A percentile compares a stretch with the other conserved stretches of the same genome.
Evolutionary conservation across 2,329 filamentous ascomycete genomes (phyloP).

Genomic region (Tolypocladium endophyticum): DNA sequence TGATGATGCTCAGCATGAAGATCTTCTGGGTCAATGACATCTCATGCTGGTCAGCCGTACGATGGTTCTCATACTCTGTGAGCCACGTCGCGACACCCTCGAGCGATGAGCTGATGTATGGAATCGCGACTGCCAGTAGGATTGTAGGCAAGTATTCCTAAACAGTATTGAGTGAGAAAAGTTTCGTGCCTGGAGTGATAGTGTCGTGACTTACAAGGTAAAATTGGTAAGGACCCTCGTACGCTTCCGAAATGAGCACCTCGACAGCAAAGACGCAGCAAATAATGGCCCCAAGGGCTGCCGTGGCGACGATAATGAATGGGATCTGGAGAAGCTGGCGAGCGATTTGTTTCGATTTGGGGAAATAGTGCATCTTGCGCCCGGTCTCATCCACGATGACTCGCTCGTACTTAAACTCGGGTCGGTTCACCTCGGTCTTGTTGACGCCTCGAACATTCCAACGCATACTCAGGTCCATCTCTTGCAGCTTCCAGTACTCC

Average conservation of each 20-base stretch:
- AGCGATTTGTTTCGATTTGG: conserved; percentile 51
- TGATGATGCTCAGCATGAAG: conserved; percentile 71
- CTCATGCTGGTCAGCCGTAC: conserved; percentile 58
- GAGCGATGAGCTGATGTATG: conserved; percentile 52
- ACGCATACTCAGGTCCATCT: conserved; percentile 58
- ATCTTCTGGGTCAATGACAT: conserved; percentile 63
- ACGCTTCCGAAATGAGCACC: conserved; percentile 65
- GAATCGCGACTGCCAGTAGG: conserved; percentile 55
- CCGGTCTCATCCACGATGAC: conserved; percentile 53
- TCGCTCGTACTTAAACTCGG: conserved; percentile 54
- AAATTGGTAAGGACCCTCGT: conserved; percentile 57
- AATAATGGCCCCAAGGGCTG: conserved; percentile 55
- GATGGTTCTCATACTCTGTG: conserved; percentile 66
- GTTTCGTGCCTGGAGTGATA: not conserved
- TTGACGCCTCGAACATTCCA: conserved; percentile 65
- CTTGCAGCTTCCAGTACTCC: conserved; percentile 71
- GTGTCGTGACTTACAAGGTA: conserved; percentile 41
- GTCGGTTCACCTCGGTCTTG: conserved; percentile 53
- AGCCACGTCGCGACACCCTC: conserved; percentile 52
- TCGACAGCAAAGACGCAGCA: conserved; percentile 62
- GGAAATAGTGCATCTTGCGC: conserved; percentile 50
- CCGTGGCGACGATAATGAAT: conserved; percentile 49
- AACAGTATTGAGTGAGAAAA: not conserved
- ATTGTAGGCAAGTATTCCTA: conserved; percentile 64
- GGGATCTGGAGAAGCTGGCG: conserved; percentile 61